These are phyloP conservation scores for Aspergillus sp. DNA, from an alignment of 2,329 filamentous ascomycete genomes.

Conservation along the genomic window DNA sequence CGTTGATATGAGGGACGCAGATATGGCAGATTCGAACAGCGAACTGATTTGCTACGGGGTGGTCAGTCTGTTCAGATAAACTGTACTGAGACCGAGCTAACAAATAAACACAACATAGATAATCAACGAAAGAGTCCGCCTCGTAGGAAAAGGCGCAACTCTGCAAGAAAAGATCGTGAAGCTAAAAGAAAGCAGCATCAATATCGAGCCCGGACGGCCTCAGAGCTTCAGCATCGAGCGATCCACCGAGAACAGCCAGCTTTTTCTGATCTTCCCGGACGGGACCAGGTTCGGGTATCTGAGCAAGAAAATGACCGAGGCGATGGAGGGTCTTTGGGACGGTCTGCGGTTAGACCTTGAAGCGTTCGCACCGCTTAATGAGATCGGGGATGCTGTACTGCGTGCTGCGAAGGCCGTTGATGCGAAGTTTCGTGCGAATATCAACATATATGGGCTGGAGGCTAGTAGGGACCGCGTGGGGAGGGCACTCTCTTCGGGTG, in stretches of 20 bases:
- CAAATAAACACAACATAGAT: not conserved
- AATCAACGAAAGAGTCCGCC: not conserved
- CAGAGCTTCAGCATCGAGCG: not conserved
- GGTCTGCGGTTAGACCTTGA: not conserved
- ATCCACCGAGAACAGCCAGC: not conserved
- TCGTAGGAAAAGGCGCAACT: not conserved
- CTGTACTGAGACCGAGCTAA: not conserved
- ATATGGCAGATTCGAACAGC: not conserved
- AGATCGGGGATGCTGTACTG: not conserved
- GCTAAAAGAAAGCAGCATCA: not conserved
- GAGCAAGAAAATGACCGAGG: not conserved
- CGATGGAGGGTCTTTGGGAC: not conserved
- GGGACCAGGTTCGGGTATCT: not conserved
- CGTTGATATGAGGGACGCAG: not conserved
- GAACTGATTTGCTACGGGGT: not conserved
- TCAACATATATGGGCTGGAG: constrained; percentile 5
- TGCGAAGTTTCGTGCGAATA: not conserved
- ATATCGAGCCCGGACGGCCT: not conserved
- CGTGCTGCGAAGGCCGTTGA: not conserved
- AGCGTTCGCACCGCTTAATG: not conserved
- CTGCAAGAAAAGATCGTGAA: not conserved
- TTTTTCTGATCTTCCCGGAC: not conserved
- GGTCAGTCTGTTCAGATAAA: not conserved
- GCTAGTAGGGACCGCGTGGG: not conserved
- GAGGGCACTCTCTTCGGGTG: not conserved